phyloP scores from a whole-genome alignment of 768 basidiomycete species.

The Pulveroboletus sp. region DNA sequence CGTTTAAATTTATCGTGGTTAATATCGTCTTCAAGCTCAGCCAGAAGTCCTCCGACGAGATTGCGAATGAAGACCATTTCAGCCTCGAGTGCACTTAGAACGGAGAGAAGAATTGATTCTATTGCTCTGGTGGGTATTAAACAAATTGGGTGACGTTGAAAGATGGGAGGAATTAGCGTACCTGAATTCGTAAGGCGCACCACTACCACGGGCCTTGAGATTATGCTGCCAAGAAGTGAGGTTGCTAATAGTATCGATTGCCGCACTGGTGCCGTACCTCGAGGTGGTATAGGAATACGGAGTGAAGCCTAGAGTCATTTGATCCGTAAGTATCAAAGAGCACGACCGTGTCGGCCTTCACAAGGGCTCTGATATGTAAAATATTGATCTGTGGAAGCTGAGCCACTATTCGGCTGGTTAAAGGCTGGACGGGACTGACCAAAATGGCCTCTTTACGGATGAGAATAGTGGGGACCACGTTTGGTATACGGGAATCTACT shows the following conservation, averaged over 20 bases:
- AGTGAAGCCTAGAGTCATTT: constrained; percentile 78
- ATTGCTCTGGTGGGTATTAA: constrained; percentile 60
- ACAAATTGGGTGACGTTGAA: constrained; percentile 6
- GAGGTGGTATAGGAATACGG: constrained; percentile 82
- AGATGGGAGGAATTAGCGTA: constrained; percentile 29
- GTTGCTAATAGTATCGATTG: constrained; percentile 2
- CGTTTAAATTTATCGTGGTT: constrained; percentile 92
- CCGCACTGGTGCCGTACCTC: constrained; percentile 47
- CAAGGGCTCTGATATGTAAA: constrained; percentile 88
- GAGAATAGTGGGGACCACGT: constrained; percentile 91
- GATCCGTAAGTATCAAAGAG: constrained; percentile 92
- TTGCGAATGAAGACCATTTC: constrained; percentile 94
- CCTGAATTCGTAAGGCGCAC: constrained; percentile 87
- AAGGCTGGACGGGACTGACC: constrained; percentile 40
- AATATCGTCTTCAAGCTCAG: constrained; percentile 93
- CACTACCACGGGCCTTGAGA: constrained; percentile 63
- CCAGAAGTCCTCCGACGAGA: constrained; percentile 83
- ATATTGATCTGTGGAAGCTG: constrained; percentile 66
- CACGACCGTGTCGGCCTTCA: constrained; percentile 88
- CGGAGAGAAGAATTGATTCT: constrained; percentile 88
- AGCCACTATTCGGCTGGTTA: constrained; percentile 8
- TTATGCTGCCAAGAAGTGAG: constrained; percentile 57
- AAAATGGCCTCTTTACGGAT: constrained; percentile 84
- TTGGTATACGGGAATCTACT: constrained; percentile 91
- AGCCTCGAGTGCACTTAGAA: constrained; percentile 88